phyloP scores from a whole-genome alignment of 2,329 filamentous ascomycete genomes.

The Colletotrichum coccodes region DNA sequence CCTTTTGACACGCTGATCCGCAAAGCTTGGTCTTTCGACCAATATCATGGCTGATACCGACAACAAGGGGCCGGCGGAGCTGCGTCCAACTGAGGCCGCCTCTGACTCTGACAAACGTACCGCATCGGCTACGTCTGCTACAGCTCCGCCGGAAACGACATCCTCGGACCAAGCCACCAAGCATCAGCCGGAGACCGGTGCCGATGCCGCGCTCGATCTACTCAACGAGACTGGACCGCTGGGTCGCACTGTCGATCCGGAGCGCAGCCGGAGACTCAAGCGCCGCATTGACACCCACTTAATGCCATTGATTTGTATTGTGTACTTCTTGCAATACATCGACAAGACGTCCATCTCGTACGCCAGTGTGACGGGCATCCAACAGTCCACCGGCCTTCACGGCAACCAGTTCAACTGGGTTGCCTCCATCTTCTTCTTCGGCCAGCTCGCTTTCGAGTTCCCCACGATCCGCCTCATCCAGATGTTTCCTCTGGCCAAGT shows the following conservation, averaged over 20 bases:
- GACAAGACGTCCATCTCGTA: slow-evolving; percentile 68
- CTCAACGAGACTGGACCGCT: slow-evolving; percentile 24
- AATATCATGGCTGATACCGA: slow-evolving; percentile 1
- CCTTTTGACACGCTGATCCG: too few species aligned
- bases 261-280: slow-evolving; percentile 50
- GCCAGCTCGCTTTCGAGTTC: slow-evolving; percentile 48
- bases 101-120: background rate
- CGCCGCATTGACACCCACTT: slow-evolving; percentile 66
- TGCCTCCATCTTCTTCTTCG: slow-evolving; percentile 46
- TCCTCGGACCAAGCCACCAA: background rate
- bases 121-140: background rate
- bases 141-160: background rate
- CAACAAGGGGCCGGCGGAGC: background rate
- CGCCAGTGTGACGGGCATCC: slow-evolving; percentile 66
- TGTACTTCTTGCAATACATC: slow-evolving; percentile 70
- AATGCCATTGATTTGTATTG: slow-evolving; percentile 66
- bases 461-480: slow-evolving; percentile 50
- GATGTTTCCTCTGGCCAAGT: slow-evolving; percentile 49
- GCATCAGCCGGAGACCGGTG: background rate
- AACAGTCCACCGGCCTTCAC: slow-evolving; percentile 54
- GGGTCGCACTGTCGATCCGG: slow-evolving; percentile 29
- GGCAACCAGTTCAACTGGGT: slow-evolving; percentile 56
- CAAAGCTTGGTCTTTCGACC: too few species aligned
- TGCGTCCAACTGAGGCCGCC: background rate
- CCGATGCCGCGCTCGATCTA: slow-evolving; percentile 15